phyloP scores from a whole-genome alignment of 352 stramenopile genomes.

The Globisporangium uncinulatum region DNA sequence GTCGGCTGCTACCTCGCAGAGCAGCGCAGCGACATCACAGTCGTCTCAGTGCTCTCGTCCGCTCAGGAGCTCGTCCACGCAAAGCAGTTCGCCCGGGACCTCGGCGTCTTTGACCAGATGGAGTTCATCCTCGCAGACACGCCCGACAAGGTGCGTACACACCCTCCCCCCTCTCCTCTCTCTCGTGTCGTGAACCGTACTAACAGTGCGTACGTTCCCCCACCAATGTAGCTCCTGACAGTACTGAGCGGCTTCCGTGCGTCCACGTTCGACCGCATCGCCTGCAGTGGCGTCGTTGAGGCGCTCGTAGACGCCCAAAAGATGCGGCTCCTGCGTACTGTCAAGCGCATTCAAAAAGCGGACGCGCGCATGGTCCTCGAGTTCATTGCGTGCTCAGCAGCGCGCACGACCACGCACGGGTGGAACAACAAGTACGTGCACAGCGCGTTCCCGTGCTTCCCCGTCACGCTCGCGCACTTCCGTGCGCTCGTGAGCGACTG shows the following conservation, averaged over 20 bases:
- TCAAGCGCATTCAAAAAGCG: conserved; percentile 54
- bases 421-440: conserved; percentile 87
- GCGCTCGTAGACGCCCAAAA: conserved; percentile 34
- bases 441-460: conserved; percentile 49
- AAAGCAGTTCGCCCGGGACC: conserved; percentile 51
- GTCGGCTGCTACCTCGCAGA: conserved; percentile 72
- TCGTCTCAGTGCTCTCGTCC: conserved; percentile 58
- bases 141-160: conserved; percentile 33
- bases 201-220: neutral
- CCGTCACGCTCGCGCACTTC: conserved; percentile 47
- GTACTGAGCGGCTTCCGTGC: conserved; percentile 45
- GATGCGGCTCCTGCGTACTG: conserved; percentile 48
- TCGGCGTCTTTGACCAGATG: conserved; percentile 52
- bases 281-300: conserved; percentile 50
- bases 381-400: conserved; percentile 55
- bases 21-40: conserved; percentile 29
- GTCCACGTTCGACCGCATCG: conserved; percentile 68
- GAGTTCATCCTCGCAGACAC: conserved; percentile 69
- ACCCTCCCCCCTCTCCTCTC: too few relatives aligned
- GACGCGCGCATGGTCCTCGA: conserved; percentile 58
- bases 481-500: conserved; percentile 37
- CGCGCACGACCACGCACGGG: conserved; percentile 61
- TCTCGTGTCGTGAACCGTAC: too few relatives aligned
- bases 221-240: conserved; percentile 33
- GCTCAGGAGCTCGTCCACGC: conserved; percentile 51